Conservation (phyloP, 2,329 filamentous ascomycete species). For the Coniochaeta ligniaria region DNA sequence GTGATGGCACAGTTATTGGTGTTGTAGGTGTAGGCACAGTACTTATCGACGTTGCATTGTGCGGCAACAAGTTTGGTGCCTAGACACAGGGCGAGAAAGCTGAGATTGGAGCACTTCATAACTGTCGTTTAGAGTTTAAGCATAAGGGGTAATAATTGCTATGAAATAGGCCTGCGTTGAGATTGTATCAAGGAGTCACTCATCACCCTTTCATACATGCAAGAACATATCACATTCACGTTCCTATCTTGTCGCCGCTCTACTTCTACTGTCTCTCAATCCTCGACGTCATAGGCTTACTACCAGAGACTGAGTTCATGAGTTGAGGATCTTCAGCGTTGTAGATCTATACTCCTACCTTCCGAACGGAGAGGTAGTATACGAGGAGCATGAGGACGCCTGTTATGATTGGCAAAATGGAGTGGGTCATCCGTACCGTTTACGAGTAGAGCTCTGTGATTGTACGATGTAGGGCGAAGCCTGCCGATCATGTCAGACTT, state of each 20-base stretch:
- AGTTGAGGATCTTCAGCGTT: not conserved
- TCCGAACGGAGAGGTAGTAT: not conserved
- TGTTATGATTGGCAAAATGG: no score
- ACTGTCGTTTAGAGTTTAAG: not conserved
- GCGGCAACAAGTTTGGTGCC: not conserved
- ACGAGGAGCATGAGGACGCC: not conserved
- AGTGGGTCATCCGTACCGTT: not conserved
- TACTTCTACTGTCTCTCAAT: not conserved
- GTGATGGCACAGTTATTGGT: not conserved
- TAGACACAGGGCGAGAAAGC: not conserved
- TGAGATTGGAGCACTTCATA: not conserved
- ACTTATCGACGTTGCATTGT: not conserved
- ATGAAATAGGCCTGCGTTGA: no score
- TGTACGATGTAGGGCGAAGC: not conserved
- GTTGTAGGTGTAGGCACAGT: not conserved
- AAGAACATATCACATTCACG: no score
- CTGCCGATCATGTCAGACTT: not conserved
- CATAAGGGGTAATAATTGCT: no score
- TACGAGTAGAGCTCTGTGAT: not conserved
- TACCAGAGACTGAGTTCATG: no score
- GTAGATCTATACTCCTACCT: not conserved
- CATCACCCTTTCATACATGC: no score
- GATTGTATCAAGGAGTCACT: no score
- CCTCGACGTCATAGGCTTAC: not conserved
- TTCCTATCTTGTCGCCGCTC: no score